Evolutionary conservation across 2,329 filamentous ascomycete species (phyloP).

Genomic region (Mariannaea elegans): DNA sequence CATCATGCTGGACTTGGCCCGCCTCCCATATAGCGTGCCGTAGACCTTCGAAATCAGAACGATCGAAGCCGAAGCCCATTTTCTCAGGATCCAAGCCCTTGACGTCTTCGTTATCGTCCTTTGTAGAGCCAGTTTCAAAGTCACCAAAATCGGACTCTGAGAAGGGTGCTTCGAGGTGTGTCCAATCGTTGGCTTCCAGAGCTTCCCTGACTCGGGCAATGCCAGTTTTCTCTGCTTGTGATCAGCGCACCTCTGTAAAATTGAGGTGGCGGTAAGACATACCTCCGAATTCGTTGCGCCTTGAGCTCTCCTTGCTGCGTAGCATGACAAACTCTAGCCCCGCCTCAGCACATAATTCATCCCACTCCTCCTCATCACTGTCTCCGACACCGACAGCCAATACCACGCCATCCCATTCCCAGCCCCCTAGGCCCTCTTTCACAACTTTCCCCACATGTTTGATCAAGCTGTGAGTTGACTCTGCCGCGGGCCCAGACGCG

Average conservation of each 20-base stretch:
- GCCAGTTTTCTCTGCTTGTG: constrained; percentile 62
- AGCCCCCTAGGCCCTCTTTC: constrained; percentile 65
- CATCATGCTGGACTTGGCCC: constrained; percentile 41
- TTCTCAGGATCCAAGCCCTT: constrained; percentile 55
- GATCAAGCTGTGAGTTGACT: constrained; percentile 54
- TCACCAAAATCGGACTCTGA: constrained; percentile 43
- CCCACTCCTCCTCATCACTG: constrained; percentile 64
- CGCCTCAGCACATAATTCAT: constrained; percentile 64
- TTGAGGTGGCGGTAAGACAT: constrained; percentile 28
- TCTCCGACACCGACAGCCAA: constrained; percentile 66
- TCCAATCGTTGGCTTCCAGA: constrained; percentile 73
- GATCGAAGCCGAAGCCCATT: constrained; percentile 62
- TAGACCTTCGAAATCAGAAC: constrained; percentile 61
- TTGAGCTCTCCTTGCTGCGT: constrained; percentile 47
- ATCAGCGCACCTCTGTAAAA: constrained; percentile 27
- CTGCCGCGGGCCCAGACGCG: constrained; percentile 15
- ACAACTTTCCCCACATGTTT: constrained; percentile 63
- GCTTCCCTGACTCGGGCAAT: constrained; percentile 68
- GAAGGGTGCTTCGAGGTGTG: constrained; percentile 41
- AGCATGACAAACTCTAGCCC: constrained; percentile 72
- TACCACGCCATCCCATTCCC: constrained; percentile 71
- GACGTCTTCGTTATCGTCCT: constrained; percentile 37
- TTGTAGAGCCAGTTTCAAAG: constrained; percentile 47
- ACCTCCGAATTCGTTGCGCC: constrained; percentile 67
- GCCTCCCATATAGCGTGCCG: constrained; percentile 61